Evolutionary conservation across 345 rosid genomes (phyloP), one percentile per base, ranked within the genome.

Genomic region (Lepidium aucheri): DNA sequence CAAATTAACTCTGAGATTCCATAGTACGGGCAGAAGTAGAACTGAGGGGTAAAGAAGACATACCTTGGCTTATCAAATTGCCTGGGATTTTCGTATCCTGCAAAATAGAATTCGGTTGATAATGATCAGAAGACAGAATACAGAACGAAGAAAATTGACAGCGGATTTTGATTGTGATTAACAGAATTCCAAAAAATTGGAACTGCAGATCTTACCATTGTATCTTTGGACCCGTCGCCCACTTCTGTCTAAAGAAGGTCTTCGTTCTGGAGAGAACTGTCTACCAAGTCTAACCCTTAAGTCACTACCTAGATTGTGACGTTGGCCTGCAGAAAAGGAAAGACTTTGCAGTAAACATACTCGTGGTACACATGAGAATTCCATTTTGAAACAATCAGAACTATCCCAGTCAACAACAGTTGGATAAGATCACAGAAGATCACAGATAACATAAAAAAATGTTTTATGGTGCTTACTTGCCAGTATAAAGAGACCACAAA

Each of bases 241-340:
- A 81, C 76, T 79, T 76, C 83, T 77, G 65, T 70, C 78, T 4
- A 80, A 76, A 55, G 97, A 81, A 76, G 78, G 72, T 66, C 81
- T 87, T 67, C 58, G 74, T 74, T 67, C 77, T 13, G 90, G 89
- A 74, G 95, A 91, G 65, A 68, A 72, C 63, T 87, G 93, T 71
- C 79, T 80, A 59, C 83, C 95, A 81, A 89, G 89, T 73, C 74
- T 91, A 78, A 79, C 77, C 80, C 99, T 87, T 78, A 91, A 79
- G 79, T 95, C 97, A 75, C 76, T 73, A 74, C 77, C 87, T 53
- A 80, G 70, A 80, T 75, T 53, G 71, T 77, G 85, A 32, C 74
- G 74, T 73, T 82, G 82, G 63, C 88, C 99, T 95, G 83, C 68
- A 78, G 62, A n/a, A 50, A 69, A 63, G 46, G 13, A 53, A 63